phyloP scores from a whole-genome alignment of 2,329 filamentous ascomycete genomes.

The Fusarium proliferatum region DNA sequence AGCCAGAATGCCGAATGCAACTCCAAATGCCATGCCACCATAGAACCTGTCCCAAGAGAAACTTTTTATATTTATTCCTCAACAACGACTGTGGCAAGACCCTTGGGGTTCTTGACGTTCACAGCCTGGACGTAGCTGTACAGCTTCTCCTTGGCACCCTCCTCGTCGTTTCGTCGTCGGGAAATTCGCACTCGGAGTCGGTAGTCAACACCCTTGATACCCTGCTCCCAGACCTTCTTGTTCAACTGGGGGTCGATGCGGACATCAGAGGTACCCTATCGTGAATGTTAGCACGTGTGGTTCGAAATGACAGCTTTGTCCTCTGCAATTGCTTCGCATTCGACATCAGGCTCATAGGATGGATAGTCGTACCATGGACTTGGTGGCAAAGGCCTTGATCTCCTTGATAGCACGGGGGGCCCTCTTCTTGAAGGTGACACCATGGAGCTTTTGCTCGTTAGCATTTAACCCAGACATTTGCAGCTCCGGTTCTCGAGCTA shows the following conservation, averaged over 20 bases:
- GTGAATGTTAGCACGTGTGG: constrained; percentile 32
- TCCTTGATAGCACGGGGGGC: constrained; percentile 99
- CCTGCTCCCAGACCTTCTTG: constrained; percentile 99
- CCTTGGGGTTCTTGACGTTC: constrained; percentile 99
- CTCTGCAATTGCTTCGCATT: constrained; percentile 20
- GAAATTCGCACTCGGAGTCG: constrained; percentile 98
- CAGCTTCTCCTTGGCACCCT: constrained; percentile 99
- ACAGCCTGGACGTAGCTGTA: constrained; percentile 99
- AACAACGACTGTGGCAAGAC: constrained; percentile 91
- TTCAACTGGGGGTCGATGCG: constrained; percentile 98
- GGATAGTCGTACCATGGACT: constrained; percentile 86
- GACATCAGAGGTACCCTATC: constrained; percentile 93
- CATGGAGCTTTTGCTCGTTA: constrained; percentile 77
- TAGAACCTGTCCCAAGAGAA: constrained; percentile 56
- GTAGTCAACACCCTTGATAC: constrained; percentile 98
- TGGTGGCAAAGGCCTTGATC: constrained; percentile 92
- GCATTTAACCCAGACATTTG: constrained; percentile 18
- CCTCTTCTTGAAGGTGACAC: constrained; percentile 99
- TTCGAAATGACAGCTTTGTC: constrained; percentile 11
- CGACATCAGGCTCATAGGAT: constrained; percentile 10
- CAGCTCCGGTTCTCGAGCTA: constrained; percentile 25
- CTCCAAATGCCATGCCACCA: constrained; percentile 60
- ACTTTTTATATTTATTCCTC: constrained; percentile 68
- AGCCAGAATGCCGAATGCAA: constrained; percentile 60
- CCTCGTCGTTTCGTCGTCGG: constrained; percentile 99